Evolutionary conservation across 2,329 filamentous ascomycete genomes (phyloP).

Genomic region (Venturia nashicola): DNA sequence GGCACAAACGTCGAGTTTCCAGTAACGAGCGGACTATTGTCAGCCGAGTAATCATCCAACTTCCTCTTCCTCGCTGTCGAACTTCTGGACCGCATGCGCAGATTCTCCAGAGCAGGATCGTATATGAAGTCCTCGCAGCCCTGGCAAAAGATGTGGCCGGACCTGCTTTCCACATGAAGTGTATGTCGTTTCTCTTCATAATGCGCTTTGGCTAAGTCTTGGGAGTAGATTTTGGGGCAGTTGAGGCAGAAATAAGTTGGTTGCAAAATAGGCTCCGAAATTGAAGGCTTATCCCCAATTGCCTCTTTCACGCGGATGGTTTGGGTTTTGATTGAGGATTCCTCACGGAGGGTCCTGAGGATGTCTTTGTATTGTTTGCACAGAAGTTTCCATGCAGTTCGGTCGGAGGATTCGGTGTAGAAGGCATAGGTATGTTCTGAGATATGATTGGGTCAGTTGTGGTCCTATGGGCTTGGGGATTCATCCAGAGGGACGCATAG

Average conservation of each 20-base stretch:
- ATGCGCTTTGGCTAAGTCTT: slow-evolving; percentile 55
- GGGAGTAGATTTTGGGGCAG: slow-evolving; percentile 56
- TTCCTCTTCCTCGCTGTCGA: slow-evolving; percentile 43
- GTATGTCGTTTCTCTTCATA: slow-evolving; percentile 55
- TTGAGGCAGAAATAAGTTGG: slow-evolving; percentile 55
- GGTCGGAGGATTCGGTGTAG: slow-evolving; percentile 49
- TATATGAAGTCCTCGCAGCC: slow-evolving; percentile 75
- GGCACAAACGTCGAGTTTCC: slow-evolving; percentile 68
- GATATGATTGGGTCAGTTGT: background rate
- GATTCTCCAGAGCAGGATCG: slow-evolving; percentile 67
- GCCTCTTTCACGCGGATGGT: slow-evolving; percentile 43
- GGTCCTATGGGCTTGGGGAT: background rate
- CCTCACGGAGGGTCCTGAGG: slow-evolving; percentile 58
- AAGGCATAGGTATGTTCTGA: slow-evolving; percentile 62
- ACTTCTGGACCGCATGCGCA: slow-evolving; percentile 45
- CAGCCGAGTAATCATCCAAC: slow-evolving; percentile 52
- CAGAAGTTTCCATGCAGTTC: slow-evolving; percentile 51
- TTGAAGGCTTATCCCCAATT: background rate
- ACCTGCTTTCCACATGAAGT: slow-evolving; percentile 69
- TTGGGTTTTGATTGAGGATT: slow-evolving; percentile 50
- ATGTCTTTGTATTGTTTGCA: slow-evolving; percentile 62
- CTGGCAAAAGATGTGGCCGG: slow-evolving; percentile 65
- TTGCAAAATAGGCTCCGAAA: slow-evolving; percentile 31
- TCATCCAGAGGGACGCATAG: slow-evolving; percentile 10
- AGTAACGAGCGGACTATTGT: slow-evolving; percentile 65